A percentile compares a stretch with the other conserved stretches of the same genome.
Conservation (phyloP, 495 filamentous ascomycete species). For the Astrothelium subdiscretum region DNA sequence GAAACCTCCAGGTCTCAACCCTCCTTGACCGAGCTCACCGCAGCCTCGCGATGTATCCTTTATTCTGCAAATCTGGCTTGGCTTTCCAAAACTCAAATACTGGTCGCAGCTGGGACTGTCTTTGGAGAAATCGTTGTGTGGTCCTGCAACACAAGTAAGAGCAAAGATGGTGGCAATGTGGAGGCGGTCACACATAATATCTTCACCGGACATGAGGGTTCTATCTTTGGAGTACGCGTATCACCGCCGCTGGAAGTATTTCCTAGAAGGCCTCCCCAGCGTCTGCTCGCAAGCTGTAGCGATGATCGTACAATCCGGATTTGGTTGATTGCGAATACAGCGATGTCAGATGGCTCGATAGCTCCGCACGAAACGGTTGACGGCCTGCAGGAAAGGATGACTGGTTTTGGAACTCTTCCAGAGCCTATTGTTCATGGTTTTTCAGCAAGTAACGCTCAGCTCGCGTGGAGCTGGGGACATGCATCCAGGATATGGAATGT, state of each 20-base stretch:
- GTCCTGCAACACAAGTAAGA: constrained; percentile 41
- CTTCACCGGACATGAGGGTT: constrained; percentile 85
- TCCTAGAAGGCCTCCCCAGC: constrained; percentile 27
- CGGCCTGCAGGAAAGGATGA: background rate
- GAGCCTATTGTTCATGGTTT: background rate
- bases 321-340: constrained; percentile 64
- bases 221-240: constrained; percentile 77
- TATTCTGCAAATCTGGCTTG: constrained; percentile 69
- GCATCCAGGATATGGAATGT: constrained; percentile 82
- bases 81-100: constrained; percentile 42
- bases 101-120: constrained; percentile 79
- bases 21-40: constrained; percentile 33
- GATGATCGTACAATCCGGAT: constrained; percentile 86
- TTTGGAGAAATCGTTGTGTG: constrained; percentile 90
- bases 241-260: constrained; percentile 44
- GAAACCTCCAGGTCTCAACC: constrained; percentile 16
- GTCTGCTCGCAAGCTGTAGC: constrained; percentile 80
- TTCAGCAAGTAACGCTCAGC: constrained; percentile 19
- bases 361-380: constrained; percentile 31
- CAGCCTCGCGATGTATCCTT: constrained; percentile 72
- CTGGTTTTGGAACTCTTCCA: constrained; percentile 4
- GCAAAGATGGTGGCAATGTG: constrained; percentile 15
- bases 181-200: constrained; percentile 43
- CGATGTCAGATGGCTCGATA: constrained; percentile 17
- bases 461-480: constrained; percentile 74